Conservation (phyloP, 805 yeast genomes). For the Cyberlindnera subsufficiens region DNA sequence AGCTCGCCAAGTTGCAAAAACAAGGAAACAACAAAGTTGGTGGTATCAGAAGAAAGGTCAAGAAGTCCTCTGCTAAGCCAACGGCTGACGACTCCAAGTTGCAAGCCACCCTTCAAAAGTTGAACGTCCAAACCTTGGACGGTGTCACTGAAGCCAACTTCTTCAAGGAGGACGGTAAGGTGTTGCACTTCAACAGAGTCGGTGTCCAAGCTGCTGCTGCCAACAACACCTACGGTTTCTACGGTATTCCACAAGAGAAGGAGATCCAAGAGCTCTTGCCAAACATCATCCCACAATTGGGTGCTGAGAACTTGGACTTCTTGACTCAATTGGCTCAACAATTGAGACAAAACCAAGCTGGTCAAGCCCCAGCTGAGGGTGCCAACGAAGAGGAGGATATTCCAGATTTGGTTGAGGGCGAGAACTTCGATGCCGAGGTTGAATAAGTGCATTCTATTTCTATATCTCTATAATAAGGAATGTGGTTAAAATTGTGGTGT, state of each 20-base stretch:
- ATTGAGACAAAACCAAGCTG: conserved; percentile 54
- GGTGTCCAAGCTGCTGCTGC: conserved; percentile 92
- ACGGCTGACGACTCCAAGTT: conserved; percentile 89
- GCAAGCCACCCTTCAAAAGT: conserved; percentile 81
- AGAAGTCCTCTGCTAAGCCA: conserved; percentile 58
- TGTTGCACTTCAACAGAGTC: conserved; percentile 92
- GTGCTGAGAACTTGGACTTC: conserved; percentile 89
- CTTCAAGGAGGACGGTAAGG: conserved; percentile 95
- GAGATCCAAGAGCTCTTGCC: conserved; percentile 89
- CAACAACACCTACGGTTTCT: conserved; percentile 88
- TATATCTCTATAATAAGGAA: neutral
- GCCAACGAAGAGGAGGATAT: conserved; percentile 51
- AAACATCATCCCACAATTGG: conserved; percentile 90
- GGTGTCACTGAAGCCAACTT: conserved; percentile 96
- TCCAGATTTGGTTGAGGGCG: conserved; percentile 79
- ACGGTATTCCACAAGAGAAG: conserved; percentile 94
- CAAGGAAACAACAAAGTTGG: conserved; percentile 80
- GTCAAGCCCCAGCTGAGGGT: conserved; percentile 39
- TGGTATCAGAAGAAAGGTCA: conserved; percentile 86
- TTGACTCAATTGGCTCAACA: conserved; percentile 87
- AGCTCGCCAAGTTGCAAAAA: conserved; percentile 87
- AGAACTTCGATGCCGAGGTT: conserved; percentile 45
- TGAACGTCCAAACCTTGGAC: conserved; percentile 82
- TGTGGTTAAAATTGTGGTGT: no score
- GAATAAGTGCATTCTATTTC: conserved; percentile 28